A percentile compares a stretch with the other conserved stretches of the same genome.
Evolutionary conservation across 2,329 filamentous ascomycete species (phyloP).

Genomic region (Apiospora kogelbergensis): DNA sequence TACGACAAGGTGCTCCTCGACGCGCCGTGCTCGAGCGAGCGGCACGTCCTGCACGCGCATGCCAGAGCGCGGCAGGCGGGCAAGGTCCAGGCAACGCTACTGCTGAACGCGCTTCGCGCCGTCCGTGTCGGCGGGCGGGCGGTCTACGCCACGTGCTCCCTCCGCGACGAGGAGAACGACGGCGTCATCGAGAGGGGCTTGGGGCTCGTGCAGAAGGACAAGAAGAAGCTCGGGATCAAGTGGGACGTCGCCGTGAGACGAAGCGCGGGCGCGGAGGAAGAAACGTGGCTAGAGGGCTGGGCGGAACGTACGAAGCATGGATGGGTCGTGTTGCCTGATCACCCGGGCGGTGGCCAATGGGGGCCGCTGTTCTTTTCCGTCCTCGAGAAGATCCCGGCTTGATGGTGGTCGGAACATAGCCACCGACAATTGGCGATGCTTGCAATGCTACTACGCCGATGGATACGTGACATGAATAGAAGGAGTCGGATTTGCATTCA

Average conservation of each 20-base stretch:
- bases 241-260: slow-evolving; percentile 32
- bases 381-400: slow-evolving; percentile 32
- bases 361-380: slow-evolving; percentile 40
- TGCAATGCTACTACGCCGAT: not conserved
- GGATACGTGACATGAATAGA: not conserved
- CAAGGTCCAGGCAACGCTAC: slow-evolving; percentile 32
- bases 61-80: slow-evolving; percentile 29
- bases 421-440: not conserved
- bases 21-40: slow-evolving; percentile 40
- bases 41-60: slow-evolving; percentile 38
- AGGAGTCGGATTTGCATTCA: not conserved
- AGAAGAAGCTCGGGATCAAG: slow-evolving; percentile 30
- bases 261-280: slow-evolving; percentile 19
- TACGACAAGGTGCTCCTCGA: slow-evolving; percentile 42
- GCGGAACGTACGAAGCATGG: slow-evolving; percentile 34
- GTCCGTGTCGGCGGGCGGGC: slow-evolving; percentile 35
- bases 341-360: slow-evolving; percentile 32
- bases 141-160: slow-evolving; percentile 41
- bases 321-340: slow-evolving; percentile 41
- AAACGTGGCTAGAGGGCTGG: slow-evolving; percentile 21
- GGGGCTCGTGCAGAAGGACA: slow-evolving; percentile 34
- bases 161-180: slow-evolving; percentile 40
- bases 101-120: slow-evolving; percentile 35
- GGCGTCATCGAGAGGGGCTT: slow-evolving; percentile 36
- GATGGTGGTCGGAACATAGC: not conserved